Conservation (phyloP, 192 early-diverging fungal genomes). For the Umbelopsis ramanniana region DNA sequence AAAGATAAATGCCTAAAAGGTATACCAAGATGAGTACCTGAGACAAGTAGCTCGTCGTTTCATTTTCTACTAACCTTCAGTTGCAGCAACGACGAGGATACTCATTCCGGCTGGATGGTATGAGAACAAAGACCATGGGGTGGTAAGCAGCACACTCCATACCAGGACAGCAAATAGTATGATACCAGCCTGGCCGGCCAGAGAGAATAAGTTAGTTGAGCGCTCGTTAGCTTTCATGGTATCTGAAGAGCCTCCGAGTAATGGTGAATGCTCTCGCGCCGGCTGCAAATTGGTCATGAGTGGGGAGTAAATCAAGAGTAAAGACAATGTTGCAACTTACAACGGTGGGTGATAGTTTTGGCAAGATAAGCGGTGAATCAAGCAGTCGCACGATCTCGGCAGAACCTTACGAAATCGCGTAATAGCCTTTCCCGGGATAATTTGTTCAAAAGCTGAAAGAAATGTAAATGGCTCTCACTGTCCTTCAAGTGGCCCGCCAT, state of each 20-base stretch:
- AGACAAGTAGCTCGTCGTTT: neutral
- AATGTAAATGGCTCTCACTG: no score
- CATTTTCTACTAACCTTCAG: slow-evolving; percentile 32
- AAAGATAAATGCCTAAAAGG: slow-evolving; percentile 30
- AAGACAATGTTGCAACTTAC: neutral
- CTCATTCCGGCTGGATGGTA: slow-evolving; percentile 41
- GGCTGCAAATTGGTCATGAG: neutral
- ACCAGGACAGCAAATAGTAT: slow-evolving; percentile 32
- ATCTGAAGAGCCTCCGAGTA: neutral
- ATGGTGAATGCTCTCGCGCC: neutral
- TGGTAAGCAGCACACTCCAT: slow-evolving; percentile 26
- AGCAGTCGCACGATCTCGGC: neutral
- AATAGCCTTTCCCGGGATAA: neutral
- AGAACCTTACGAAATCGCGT: neutral
- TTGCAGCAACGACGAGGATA: slow-evolving; percentile 27
- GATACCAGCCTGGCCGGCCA: slow-evolving; percentile 22
- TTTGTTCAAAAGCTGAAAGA: neutral
- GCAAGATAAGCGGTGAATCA: neutral
- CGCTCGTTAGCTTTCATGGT: neutral
- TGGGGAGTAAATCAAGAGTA: neutral
- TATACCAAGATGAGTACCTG: neutral
- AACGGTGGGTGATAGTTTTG: neutral
- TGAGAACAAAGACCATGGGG: slow-evolving; percentile 33
- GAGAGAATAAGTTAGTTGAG: neutral
- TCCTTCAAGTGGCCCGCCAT: no score